Conservation (phyloP, 192 early-diverging fungal genomes). For the Chytriomyces sp. region DNA sequence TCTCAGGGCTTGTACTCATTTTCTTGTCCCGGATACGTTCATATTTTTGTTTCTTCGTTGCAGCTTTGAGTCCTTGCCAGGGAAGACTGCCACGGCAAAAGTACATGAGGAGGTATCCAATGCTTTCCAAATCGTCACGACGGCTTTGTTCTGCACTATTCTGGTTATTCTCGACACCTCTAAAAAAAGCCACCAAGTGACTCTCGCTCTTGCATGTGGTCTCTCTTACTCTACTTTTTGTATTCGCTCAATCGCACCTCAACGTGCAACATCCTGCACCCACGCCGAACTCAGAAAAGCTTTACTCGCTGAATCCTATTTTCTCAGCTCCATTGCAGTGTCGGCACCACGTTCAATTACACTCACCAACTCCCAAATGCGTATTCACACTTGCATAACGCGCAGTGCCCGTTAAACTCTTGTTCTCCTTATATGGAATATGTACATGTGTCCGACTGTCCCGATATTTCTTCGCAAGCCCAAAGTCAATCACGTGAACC, state of each 20-base stretch:
- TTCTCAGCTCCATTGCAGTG: neutral
- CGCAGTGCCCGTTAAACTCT: slow-evolving; percentile 66
- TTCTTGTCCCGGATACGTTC: slow-evolving; percentile 95
- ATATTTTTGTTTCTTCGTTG: slow-evolving; percentile 91
- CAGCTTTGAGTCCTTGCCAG: slow-evolving; percentile 91
- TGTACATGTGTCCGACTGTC: slow-evolving; percentile 62
- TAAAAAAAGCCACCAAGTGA: neutral
- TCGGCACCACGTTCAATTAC: neutral
- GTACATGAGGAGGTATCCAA: slow-evolving; percentile 91
- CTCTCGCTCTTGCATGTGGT: too few relatives aligned
- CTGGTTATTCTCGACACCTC: neutral
- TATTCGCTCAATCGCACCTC: too few relatives aligned
- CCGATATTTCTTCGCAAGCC: slow-evolving; percentile 65
- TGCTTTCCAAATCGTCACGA: slow-evolving; percentile 87
- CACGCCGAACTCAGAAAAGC: too few relatives aligned
- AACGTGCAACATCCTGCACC: too few relatives aligned
- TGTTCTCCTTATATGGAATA: slow-evolving; percentile 69
- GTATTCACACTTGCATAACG: slow-evolving; percentile 65
- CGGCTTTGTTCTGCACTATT: slow-evolving; percentile 75
- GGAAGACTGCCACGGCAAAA: slow-evolving; percentile 86
- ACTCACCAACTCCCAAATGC: slow-evolving; percentile 58
- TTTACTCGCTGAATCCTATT: too few relatives aligned
- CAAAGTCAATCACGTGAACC: slow-evolving; percentile 68
- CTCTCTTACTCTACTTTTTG: too few relatives aligned
- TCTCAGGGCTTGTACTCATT: slow-evolving; percentile 81